Conservation (phyloP, 1,284 basidiomycete genomes). For the Hymenochaete sp. region DNA sequence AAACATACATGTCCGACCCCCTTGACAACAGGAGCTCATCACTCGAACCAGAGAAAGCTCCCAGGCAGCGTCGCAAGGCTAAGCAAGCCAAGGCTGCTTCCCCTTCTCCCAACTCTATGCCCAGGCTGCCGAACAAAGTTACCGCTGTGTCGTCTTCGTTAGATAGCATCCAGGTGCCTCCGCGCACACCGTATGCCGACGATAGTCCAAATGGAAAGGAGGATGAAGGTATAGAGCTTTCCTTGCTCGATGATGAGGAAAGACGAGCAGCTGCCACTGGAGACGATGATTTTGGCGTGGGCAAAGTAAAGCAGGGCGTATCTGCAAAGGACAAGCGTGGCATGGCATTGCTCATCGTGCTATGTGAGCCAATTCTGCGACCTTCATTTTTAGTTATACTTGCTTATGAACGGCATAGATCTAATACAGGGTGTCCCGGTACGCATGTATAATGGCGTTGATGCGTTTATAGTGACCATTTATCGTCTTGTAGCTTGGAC, state of each 20-base stretch:
- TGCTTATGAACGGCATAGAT: slow-evolving; percentile 37
- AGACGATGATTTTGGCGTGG: slow-evolving; percentile 24
- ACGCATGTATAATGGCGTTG: slow-evolving; percentile 41
- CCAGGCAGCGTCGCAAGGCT: slow-evolving; percentile 24
- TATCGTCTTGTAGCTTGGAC: slow-evolving; percentile 44
- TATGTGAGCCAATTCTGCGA: slow-evolving; percentile 61
- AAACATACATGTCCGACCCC: slow-evolving; percentile 12
- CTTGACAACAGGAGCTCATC: slow-evolving; percentile 12
- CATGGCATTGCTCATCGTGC: slow-evolving; percentile 78
- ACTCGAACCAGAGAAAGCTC: slow-evolving; percentile 23
- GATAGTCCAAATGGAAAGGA: slow-evolving; percentile 26
- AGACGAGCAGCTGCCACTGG: slow-evolving; percentile 38
- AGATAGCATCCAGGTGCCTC: slow-evolving; percentile 54
- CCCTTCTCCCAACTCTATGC: slow-evolving; percentile 10
- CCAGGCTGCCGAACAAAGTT: slow-evolving; percentile 22
- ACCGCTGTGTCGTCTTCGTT: slow-evolving; percentile 41
- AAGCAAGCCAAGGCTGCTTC: slow-evolving; percentile 8
- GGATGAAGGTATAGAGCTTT: slow-evolving; percentile 55
- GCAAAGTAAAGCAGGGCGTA: slow-evolving; percentile 35
- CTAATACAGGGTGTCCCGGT: slow-evolving; percentile 95
- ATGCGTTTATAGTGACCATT: slow-evolving; percentile 12
- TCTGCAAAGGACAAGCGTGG: slow-evolving; percentile 74
- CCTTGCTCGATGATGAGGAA: slow-evolving; percentile 53
- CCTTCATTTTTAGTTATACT: too few relatives aligned
- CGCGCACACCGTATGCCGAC: slow-evolving; percentile 44